phyloP scores from a whole-genome alignment of 2,329 filamentous ascomycete genomes.

The Colletotrichum sp. region DNA sequence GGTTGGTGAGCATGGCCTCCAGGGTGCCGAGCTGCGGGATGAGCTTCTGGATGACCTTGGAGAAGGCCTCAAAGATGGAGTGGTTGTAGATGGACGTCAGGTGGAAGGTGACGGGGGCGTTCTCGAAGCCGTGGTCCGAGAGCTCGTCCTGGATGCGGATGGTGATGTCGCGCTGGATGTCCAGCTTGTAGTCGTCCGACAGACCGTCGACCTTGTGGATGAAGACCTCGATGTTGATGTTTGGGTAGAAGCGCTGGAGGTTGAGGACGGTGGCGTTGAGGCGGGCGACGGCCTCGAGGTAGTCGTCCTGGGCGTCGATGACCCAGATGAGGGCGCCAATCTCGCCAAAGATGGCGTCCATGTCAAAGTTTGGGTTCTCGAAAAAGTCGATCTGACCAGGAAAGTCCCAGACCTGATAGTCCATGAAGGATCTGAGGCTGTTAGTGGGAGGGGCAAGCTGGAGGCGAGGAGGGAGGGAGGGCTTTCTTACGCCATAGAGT shows the following conservation, averaged over 20 bases:
- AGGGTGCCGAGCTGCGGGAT: constrained; percentile 92
- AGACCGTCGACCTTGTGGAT: constrained; percentile 99
- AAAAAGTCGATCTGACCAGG: constrained; percentile 92
- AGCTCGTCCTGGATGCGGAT: constrained; percentile 97
- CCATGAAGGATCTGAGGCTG: constrained; percentile 86
- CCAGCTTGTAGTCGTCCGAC: constrained; percentile 93
- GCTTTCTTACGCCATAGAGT: constrained; percentile 82
- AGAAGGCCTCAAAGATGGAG: constrained; percentile 97
- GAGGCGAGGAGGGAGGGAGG: not conserved
- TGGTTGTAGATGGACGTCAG: constrained; percentile 98
- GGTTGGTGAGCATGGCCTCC: constrained; percentile 90
- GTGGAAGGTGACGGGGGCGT: constrained; percentile 92
- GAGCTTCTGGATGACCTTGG: constrained; percentile 97
- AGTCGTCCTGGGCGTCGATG: constrained; percentile 98
- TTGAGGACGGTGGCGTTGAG: constrained; percentile 90
- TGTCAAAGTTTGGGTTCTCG: constrained; percentile 86
- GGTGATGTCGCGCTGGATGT: constrained; percentile 95
- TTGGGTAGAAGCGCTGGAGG: constrained; percentile 85
- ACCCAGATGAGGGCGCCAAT: constrained; percentile 97
- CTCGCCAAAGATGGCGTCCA: constrained; percentile 92
- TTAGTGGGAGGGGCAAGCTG: not conserved
- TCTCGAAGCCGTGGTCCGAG: constrained; percentile 90
- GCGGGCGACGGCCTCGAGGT: constrained; percentile 86
- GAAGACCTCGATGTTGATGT: constrained; percentile 97
- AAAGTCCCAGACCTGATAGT: constrained; percentile 98